Evolutionary conservation across 208 protist species (phyloP), one percentile per base, ranked within the genome.

Genomic region (Novymonas esmeraldas): DNA sequence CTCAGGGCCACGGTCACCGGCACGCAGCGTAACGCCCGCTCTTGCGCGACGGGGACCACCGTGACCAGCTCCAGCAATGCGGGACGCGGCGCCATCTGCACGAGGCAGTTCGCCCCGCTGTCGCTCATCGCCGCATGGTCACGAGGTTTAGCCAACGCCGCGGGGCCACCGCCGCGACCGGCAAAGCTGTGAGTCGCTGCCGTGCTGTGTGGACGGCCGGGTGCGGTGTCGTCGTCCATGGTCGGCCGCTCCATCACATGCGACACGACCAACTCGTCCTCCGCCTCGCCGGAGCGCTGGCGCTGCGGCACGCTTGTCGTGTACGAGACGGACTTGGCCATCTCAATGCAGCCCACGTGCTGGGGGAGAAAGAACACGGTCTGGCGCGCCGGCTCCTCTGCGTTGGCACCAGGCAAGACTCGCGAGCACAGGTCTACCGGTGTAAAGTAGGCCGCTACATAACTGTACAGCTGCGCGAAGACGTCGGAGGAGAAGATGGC

Each of bases 381-480:
- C 50, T 64, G 62, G 41, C 44, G 61, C 3, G 39, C 38, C 6
- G 60, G 5, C 6, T 50, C 22, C 11, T 20, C 33, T 24, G 38
- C 59, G 16, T 22, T 3, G 13, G 57, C 41, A 6, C 62, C 50
- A 16, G 34, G 52, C 41, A 45, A 36, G 51, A 48, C 33, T 2
- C 39, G 34, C 24, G 61, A 49, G 42, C 54, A 45, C 45, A 84
- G 33, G 22, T 85, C 49, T 29, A 85, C 66, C 18, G 68, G 54
- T 18, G 76, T 73, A 29, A 82, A 82, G 61, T 88, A 93, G 9
- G 70, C 68, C 6, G 62, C 64, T 13, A 89, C 75, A 59, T 93
- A 93, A 36, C 73, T 70, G 61, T 85, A 93, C 18, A 93, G 50
- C 31, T 65, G 67, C 28, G 74, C 58, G 14, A 93, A 76, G 3